Evolutionary conservation across 768 basidiomycete species (phyloP).

Genomic region (Cystobasidium tubakii): DNA sequence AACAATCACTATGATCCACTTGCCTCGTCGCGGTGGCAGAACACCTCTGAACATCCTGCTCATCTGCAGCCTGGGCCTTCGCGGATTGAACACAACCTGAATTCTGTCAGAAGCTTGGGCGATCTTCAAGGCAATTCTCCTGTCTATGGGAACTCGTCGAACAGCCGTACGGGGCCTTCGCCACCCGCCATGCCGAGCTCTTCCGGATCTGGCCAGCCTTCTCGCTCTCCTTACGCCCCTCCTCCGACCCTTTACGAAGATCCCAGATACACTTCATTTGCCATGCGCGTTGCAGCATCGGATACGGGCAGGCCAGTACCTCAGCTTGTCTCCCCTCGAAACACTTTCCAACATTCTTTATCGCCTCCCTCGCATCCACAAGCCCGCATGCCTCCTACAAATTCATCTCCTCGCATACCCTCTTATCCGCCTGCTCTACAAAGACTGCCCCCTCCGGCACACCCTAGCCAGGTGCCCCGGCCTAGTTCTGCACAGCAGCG

Average conservation of each 20-base stretch:
- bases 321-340: not conserved
- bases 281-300: not conserved
- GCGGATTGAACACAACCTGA: not conserved
- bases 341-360: not conserved
- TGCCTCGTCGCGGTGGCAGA: not conserved
- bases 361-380: not conserved
- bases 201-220: not conserved
- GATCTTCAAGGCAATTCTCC: conserved; percentile 6
- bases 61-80: not conserved
- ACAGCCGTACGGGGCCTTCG: not conserved
- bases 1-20: not conserved
- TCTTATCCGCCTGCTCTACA: conserved; percentile 17
- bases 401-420: conserved; percentile 3
- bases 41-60: not conserved
- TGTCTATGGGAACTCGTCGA: not conserved
- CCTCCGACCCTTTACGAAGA: conserved; percentile 17
- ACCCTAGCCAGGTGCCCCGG: not conserved
- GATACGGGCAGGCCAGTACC: not conserved
- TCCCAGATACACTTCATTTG: not conserved
- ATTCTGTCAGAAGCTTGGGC: conserved; percentile 14
- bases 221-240: not conserved
- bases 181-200: conserved; percentile 1
- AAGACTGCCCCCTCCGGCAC: not conserved
- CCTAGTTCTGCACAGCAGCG: not conserved
- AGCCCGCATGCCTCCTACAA: not conserved